These are phyloP conservation scores for Calocybe cyanea DNA, from an alignment of 768 basidiomycete genomes.

Conservation along the genomic window DNA sequence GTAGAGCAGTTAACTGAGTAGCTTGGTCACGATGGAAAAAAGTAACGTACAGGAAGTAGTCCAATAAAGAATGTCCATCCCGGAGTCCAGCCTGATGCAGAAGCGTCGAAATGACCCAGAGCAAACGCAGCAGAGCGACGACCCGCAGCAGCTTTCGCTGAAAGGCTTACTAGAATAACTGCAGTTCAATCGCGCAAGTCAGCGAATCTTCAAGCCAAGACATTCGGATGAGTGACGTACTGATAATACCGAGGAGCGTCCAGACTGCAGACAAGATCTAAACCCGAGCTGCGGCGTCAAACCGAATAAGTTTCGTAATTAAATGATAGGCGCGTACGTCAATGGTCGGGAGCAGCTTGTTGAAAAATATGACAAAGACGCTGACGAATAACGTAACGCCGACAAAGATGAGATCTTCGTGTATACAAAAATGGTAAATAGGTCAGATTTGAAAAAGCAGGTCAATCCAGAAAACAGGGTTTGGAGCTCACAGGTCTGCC, in stretches of 20 bases:
- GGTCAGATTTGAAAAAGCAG: not conserved
- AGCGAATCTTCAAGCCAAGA: not conserved
- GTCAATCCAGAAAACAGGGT: not conserved
- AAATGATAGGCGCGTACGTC: conserved; percentile 34
- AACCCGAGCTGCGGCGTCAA: not conserved
- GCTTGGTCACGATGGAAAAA: not conserved
- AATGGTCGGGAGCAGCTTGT: conserved; percentile 43
- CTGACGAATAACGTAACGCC: conserved; percentile 46
- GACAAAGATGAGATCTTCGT: conserved; percentile 51
- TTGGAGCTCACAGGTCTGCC: conserved; percentile 53
- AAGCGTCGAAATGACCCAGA: conserved; percentile 54
- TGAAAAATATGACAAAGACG: conserved; percentile 53
- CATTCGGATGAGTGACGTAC: conserved; percentile 21
- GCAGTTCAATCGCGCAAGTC: not conserved
- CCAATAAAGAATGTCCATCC: conserved; percentile 73
- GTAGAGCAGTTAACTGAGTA: not conserved
- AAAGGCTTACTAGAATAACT: conserved; percentile 56
- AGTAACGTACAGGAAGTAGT: conserved; percentile 44
- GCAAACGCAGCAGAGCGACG: conserved; percentile 53
- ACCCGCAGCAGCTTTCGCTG: conserved; percentile 53
- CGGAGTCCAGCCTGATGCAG: conserved; percentile 63
- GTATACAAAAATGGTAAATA: not conserved
- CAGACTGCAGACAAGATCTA: conserved; percentile 59
- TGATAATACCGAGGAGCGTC: conserved; percentile 56
- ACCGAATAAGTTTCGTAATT: not conserved